Percentiles rank a stretch among this genome's conserved stretches.
These are phyloP conservation scores for Solanum megistacrolobum DNA, from an alignment of 257 asterid species.

Conservation along the genomic window DNA sequence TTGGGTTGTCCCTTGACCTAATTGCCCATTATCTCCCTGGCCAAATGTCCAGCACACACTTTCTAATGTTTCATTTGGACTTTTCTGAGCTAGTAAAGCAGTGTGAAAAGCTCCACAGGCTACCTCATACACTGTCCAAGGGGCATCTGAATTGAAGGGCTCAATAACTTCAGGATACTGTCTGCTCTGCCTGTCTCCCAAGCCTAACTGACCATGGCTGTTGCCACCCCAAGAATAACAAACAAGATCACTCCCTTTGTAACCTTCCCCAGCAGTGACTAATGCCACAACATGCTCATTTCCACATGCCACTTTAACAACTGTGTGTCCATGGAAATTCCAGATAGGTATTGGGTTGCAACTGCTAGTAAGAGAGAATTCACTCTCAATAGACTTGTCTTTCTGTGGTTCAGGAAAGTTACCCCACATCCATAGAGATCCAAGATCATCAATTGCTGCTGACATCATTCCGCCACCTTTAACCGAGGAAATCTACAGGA, in stretches of 20 bases:
- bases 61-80: constrained; percentile 38
- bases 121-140: constrained; percentile 60
- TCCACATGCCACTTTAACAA: constrained; percentile 84
- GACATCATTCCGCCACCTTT: constrained; percentile 97
- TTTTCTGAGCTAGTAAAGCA: constrained; percentile 47
- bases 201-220: constrained; percentile 76
- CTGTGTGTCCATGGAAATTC: constrained; percentile 81
- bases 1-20: constrained; percentile 78
- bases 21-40: constrained; percentile 86
- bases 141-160: constrained; percentile 41
- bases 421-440: constrained; percentile 91
- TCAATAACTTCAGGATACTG: constrained; percentile 42
- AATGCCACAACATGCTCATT: constrained; percentile 79
- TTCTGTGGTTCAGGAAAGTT: constrained; percentile 54
- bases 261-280: constrained; percentile 59
- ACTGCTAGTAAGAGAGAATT: constrained; percentile 34
- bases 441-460: constrained; percentile 63
- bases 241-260: constrained; percentile 42
- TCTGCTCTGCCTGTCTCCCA: constrained; percentile 69
- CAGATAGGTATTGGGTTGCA: constrained; percentile 54
- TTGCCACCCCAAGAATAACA: constrained; percentile 94
- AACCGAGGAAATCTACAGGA: constrained; percentile 54
- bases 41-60: constrained; percentile 87
- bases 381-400: constrained; percentile 23
- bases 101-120: constrained; percentile 90